These are phyloP conservation scores for Coemansia sp. DNA, from an alignment of 192 early-diverging fungal species.

Conservation along the genomic window DNA sequence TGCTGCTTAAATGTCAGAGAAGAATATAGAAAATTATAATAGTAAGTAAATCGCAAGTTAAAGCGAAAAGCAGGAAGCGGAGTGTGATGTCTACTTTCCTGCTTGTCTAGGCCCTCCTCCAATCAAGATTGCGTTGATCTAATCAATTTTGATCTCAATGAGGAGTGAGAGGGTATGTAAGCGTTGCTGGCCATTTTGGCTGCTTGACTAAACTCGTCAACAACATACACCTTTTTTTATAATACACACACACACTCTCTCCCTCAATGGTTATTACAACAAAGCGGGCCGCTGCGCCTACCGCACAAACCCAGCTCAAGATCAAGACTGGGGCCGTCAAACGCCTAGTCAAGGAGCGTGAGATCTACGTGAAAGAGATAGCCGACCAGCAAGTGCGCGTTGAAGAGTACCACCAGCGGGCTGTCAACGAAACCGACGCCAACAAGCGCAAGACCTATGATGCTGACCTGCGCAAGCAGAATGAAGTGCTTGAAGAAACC, in stretches of 20 bases:
- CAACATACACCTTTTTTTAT: not conserved
- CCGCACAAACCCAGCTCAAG: conserved; percentile 23
- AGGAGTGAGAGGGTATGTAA: too few relatives aligned
- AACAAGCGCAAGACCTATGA: conserved; percentile 25
- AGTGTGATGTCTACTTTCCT: not conserved
- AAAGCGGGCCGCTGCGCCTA: not conserved
- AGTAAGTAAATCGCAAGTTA: not conserved
- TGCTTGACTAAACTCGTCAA: not conserved
- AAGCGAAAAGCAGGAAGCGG: not conserved
- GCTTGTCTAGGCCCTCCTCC: not conserved
- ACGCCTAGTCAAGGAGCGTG: conserved; percentile 44
- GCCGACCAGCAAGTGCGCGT: conserved; percentile 29
- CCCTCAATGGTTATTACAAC: not conserved
- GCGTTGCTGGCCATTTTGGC: not conserved
- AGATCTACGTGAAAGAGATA: conserved; percentile 29
- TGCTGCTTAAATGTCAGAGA: not conserved
- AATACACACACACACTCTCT: not conserved
- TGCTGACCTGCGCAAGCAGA: conserved; percentile 53
- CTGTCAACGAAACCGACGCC: not conserved
- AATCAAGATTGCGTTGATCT: not conserved
- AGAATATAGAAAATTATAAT: not conserved
- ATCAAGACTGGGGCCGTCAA: conserved; percentile 48
- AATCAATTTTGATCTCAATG: not conserved
- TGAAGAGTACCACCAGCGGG: conserved; percentile 13
- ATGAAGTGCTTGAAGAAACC: conserved; percentile 55